Base-by-base conservation (phyloP, 345 rosid species). In the Diplotaxis tenuifolia region DNA sequence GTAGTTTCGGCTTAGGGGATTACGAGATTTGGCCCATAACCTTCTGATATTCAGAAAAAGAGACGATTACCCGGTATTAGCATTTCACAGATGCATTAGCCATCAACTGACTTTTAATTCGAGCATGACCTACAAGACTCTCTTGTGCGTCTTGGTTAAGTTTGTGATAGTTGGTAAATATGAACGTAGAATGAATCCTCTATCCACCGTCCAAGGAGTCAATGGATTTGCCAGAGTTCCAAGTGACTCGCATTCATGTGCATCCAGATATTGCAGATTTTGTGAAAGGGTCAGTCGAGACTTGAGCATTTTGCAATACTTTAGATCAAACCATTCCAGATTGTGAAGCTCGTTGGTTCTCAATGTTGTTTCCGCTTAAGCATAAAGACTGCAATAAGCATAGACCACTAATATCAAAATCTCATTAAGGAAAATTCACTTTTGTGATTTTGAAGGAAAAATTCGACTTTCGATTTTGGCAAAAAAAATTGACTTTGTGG, bases 141-240 rank as follows among this genome's bases (percentile, higher is more conserved):
- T 67, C 64, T 62, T 31, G 64, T 27, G 68, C 71, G 1, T 74
- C 77, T 67, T 55, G 74, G 29, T 63, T 67, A 53, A 81, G 62
- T 52, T 78, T 81, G 68, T 71, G 7, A 71, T 82, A 81, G 15
- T 78, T 71, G 55, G 68, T 75, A 50, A 78, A 81, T 53, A 75
- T 57, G 70, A 81, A 70, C 74, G 9, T 34, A 71, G 76, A 71
- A 50, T 77, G 76, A 3, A 59, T 65, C 3, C 68, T 62, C 16
- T 40, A 63, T 7, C 65, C 62, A 69, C 70, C 0, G 28, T 55
- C 66, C 68, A 62, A 69, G 74, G 40, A 7, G 65, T 62, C 59
- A 75, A 29, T 42, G 75, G 62, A 73, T 60, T 56, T 18, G 62
- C 75, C 22, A 72, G 5, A 16, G 23, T 64, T 73, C 76, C 72